Evolutionary conservation across 1,139 yeast genomes (phyloP), one percentile per base, ranked within the genome.

Genomic region (Chernovozyma aurita): DNA sequence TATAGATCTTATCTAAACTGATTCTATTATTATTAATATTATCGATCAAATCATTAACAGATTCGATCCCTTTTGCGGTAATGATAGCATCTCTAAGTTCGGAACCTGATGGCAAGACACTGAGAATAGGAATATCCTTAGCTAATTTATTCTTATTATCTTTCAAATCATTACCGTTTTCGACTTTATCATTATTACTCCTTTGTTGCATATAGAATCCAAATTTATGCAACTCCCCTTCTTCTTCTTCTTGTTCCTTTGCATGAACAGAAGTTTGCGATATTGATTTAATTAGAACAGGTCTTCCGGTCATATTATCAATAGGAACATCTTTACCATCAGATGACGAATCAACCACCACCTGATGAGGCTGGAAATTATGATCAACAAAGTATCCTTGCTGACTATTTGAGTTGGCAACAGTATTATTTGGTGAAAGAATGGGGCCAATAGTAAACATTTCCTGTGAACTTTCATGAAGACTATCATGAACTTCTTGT

Each of bases 151-250:
- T 22, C 30, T 24, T 17, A 12, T 29, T 18, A 17, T 18, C 39
- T 30, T 33, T 28, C 14, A 9, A 14, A 18, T 30, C 30, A 3
- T 36, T 31, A 3, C 24, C 25, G 8, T 39, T 38, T 7, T 44
- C 46, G 8, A 6, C 12, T 6, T 6, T 6, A n/a, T 39, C 39
- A 37, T 55, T 49, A 35, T 48, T 49, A 17, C 22, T 21, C 13
- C 33, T 32, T 52, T 77, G 85, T 51, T 80, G 85, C 48, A 82
- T 79, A 49, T 77, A 81, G 50, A 74, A 76, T 13, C 95, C 95
- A 77, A 86, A 78, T 58, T 84, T 79, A 59, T 86, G 95, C 43
- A 87, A 71, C 51, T 85, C 95, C 46, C 96, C 97, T 65, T 88
- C 97, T 57, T 88, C 97, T 44, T 80, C 78, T 50, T 87, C 95